Evolutionary conservation across 2,329 filamentous ascomycete species (phyloP), one percentile per base, ranked within the genome.

Genomic region (Fusarium sp.): DNA sequence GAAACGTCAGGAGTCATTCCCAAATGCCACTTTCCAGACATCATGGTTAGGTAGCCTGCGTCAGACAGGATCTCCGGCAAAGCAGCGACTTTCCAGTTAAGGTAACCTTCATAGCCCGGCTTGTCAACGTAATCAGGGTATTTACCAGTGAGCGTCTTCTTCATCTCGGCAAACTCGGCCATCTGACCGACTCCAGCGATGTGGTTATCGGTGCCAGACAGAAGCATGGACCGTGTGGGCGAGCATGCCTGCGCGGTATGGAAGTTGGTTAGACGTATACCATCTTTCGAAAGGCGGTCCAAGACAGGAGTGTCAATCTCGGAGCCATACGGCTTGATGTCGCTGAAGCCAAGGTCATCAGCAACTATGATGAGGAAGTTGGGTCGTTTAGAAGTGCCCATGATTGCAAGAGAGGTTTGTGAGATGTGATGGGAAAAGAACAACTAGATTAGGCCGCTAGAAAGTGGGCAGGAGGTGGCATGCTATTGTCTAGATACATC

Each of bases 211-310:
- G 86, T 89, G 5, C 87, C 87, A 1, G 85, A 87, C 78, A 89
- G 84, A 54, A 89, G 82, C 87, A 89, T 89, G 42, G 86, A 82
- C 36, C 87, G 78, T 4, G 85, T 87, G 4, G 87, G 87, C 49
- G 86, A 88, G 75, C 86, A 89, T 44, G 87, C 86, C 7, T 85
- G 84, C 0, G 87, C 87, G 1, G 86, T 85, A 71, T 89, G 87
- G 75, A 88, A 88, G 63, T 87, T 85, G 0, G 86, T 88, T 67
- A 88, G 85, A 2, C 86, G 82, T 15, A 89, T 72, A 13, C 87
- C 83, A 28, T 82, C 76, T 49, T 79, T 73, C 5, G 84, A 81
- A 0, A 86, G 75, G 15, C 81, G 81, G 76, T 88, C 85, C 20
- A 89, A 79, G 68, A 85, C 84, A 4, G 87, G 87, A 0, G 87